Base-by-base conservation (phyloP, 495 filamentous ascomycete species). In the Penicillium riverlandense region DNA sequence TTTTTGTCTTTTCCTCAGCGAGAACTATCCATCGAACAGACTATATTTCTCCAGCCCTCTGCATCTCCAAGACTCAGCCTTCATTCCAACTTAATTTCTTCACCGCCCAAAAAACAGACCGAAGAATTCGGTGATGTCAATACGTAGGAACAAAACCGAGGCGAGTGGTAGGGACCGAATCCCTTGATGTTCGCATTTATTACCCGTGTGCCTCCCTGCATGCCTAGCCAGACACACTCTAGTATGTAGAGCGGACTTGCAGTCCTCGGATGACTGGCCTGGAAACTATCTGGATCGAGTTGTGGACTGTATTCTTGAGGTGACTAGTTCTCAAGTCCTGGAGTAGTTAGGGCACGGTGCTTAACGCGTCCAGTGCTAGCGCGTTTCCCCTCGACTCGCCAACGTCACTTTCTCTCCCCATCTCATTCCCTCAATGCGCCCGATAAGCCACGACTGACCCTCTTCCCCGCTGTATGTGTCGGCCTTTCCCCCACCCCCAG, bases 381-480 rank as follows among this genome's bases (percentile, higher is more conserved):
- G 32, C 32, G 32, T 34, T 22, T 22, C 22, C 22, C 3, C 22
- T 6, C 22, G 2, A 22, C 22, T 22, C 22, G 22, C 6, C 2
- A 22, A 43, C 29, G 34, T 34, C 29, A 39, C 13, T 27, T 27
- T 31, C 12, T 11, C 6, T 32, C 27, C 11, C 45, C 15, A 30
- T 29, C 15, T 6, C 40, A n/a, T 38, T 22, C 9, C 30, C 15
- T 28, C 11, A 35, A 16, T 29, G 15, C 27, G 31, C 12, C 42
- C 42, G 38, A 41, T 33, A 45, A 39, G 22, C 22, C 22, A 22
- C 22, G 22, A 22, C 22, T 22, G 4, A 22, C 4, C 4, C 2
- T 22, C 22, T 22, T 2, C 22, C 35, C 52, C 47, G 50, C 65
- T 66, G 65, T 44, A 71, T 71, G 67, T 65, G 50, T 59, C 31